These are phyloP conservation scores for Berberis thunbergii DNA, from an alignment of 164 flowering plant genomes.

Conservation along the genomic window DNA sequence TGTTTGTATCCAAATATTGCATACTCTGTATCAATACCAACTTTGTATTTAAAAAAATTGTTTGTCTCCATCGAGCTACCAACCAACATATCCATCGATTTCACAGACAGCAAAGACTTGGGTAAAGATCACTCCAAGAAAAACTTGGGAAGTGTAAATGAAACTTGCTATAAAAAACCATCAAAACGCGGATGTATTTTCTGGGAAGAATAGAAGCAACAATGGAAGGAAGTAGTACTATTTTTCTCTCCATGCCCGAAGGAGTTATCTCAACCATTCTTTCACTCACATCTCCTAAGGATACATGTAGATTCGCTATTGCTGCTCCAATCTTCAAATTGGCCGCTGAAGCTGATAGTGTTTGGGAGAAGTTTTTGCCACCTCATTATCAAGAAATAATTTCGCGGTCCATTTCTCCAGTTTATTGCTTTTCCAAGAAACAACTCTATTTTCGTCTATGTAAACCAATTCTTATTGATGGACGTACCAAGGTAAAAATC, in stretches of 20 bases:
- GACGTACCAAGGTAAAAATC: slow-evolving; percentile 23
- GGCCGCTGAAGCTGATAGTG: slow-evolving; percentile 21
- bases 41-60: no score
- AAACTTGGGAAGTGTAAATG: no score
- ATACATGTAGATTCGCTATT: slow-evolving; percentile 20
- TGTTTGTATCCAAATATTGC: no score
- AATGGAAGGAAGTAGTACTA: no score
- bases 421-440: slow-evolving; percentile 19
- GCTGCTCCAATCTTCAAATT: slow-evolving; percentile 19
- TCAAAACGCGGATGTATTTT: no score
- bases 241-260: slow-evolving; percentile 21
- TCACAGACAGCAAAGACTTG: no score
- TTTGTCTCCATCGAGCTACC: no score
- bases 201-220: no score
- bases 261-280: slow-evolving; percentile 22
- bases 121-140: no score
- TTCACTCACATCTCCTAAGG: slow-evolving; percentile 26
- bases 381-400: slow-evolving; percentile 20
- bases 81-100: no score
- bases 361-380: slow-evolving; percentile 37
- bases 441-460: slow-evolving; percentile 29
- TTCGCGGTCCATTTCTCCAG: slow-evolving; percentile 3
- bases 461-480: slow-evolving; percentile 15
- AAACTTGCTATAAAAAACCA: no score
- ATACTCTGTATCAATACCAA: no score